Percentiles rank a stretch among this genome's conserved stretches.
Evolutionary conservation across 345 rosid species (phyloP).

Genomic region (Aquilaria malaccensis): DNA sequence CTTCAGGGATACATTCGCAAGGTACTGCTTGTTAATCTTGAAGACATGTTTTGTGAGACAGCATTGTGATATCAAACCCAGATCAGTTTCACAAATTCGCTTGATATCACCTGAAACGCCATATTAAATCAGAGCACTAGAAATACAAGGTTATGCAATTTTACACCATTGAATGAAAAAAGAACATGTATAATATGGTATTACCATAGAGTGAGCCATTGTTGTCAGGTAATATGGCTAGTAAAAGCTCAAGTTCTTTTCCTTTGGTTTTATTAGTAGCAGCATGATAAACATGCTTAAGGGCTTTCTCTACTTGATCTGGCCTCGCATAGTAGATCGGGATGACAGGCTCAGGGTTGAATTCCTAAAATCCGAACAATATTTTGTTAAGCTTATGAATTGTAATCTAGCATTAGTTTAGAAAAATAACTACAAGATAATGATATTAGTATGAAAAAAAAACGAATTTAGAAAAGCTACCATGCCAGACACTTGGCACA

Average conservation of each 20-base stretch:
- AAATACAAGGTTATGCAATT: neutral
- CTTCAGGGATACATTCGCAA: constrained; percentile 92
- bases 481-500: constrained; percentile 99
- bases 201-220: constrained; percentile 95
- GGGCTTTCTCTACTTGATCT: constrained; percentile 95
- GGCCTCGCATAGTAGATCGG: constrained; percentile 89
- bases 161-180: neutral
- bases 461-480: constrained; percentile 26
- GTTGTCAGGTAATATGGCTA: constrained; percentile 93
- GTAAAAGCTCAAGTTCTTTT: constrained; percentile 89
- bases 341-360: constrained; percentile 85
- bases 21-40: constrained; percentile 94
- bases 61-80: constrained; percentile 93
- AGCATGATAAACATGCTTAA: constrained; percentile 82
- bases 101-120: constrained; percentile 74
- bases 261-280: constrained; percentile 85
- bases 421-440: neutral
- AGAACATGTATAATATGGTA: neutral
- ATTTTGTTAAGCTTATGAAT: neutral
- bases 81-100: constrained; percentile 97
- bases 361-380: constrained; percentile 46
- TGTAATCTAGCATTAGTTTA: neutral
- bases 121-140: constrained; percentile 5
- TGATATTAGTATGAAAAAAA: neutral
- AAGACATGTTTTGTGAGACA: constrained; percentile 96